A percentile compares a stretch with the other conserved stretches of the same genome.
phyloP scores from a whole-genome alignment of 441 rosid genomes.

The Syzygium syzygioides region DNA sequence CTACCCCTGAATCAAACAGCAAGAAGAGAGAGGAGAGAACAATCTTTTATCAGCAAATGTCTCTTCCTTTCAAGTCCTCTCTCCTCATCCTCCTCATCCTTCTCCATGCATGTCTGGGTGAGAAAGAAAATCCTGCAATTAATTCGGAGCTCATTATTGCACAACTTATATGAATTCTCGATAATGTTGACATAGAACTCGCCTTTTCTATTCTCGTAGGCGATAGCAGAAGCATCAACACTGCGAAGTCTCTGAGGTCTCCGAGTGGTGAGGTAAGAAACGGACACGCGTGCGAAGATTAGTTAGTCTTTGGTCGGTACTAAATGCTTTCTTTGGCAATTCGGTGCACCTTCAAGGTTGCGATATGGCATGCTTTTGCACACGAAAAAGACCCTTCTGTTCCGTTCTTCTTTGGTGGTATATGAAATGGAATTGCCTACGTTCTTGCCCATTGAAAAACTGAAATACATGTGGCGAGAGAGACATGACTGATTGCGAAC shows the following conservation, averaged over 20 bases:
- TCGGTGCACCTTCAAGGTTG: background rate
- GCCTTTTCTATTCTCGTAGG: background rate
- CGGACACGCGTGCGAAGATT: background rate
- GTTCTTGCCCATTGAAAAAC: background rate
- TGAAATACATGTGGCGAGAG: background rate
- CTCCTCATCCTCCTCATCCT: constrained; percentile 4
- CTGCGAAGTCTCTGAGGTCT: background rate
- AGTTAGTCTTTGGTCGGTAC: background rate
- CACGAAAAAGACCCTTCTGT: background rate
- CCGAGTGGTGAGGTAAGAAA: background rate
- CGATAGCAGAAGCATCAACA: background rate
- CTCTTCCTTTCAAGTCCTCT: constrained; percentile 7
- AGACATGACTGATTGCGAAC: background rate
- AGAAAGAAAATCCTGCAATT: background rate
- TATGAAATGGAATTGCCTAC: background rate
- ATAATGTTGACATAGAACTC: background rate
- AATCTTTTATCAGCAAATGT: background rate
- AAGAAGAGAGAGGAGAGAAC: background rate
- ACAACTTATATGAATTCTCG: background rate
- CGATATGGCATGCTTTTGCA: background rate
- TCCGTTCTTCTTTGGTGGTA: background rate
- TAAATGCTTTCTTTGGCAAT: background rate
- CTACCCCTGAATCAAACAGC: background rate
- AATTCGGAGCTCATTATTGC: background rate
- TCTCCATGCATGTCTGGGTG: background rate